Base-by-base conservation (phyloP, 306 rosid species). In the Prunus mongolica region DNA sequence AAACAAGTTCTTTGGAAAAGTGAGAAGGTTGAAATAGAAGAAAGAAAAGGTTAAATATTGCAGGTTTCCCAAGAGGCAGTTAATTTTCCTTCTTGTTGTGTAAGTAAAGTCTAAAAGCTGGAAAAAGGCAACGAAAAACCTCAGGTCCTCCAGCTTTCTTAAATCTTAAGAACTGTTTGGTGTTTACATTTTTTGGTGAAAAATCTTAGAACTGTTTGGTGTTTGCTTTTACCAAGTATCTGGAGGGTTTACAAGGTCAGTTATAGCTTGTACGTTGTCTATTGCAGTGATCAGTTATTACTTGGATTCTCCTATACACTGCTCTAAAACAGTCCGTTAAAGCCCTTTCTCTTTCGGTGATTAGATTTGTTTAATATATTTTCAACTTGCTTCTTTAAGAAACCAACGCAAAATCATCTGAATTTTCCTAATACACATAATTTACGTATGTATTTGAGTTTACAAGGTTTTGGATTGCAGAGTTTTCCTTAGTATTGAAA, bases 261-360 rank as follows among this genome's bases (percentile, higher is more conserved):
- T 11, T 67, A 19, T 34, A 34, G 41, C 41, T 34, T 34, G 41
- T 5, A 0, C 16, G 19, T 27, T 12, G 27, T 46, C 47, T 32
- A 18, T 47, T 45, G 58, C 51, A 18, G 67, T 65, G 50, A 32
- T 32, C 60, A 74, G 45, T 75, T 49, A 60, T 54, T 38, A 16
- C 56, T 72, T 71, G 27, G 77, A 73, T 65, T 72, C 82, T 72
- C 69, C 54, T 16, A 9, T 22, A 28, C 61, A 54, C 65, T 79
- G 60, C 45, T 79, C 20, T 50, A 15, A 64, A 52, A 72, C 82
- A 72, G 78, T 72, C 7, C 45, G 45, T 25, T 30, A 78, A 38
- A 45, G 54, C 24, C 18, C n/a, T 55, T 62, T 80, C 50, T 2
- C 27, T 34, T 0, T 34, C 6, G 41, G 41, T 34, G 41, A 34